Percentiles rank a stretch among this genome's conserved stretches.
phyloP scores from a whole-genome alignment of 805 yeast genomes.

The Saccharomycopsis sp. region DNA sequence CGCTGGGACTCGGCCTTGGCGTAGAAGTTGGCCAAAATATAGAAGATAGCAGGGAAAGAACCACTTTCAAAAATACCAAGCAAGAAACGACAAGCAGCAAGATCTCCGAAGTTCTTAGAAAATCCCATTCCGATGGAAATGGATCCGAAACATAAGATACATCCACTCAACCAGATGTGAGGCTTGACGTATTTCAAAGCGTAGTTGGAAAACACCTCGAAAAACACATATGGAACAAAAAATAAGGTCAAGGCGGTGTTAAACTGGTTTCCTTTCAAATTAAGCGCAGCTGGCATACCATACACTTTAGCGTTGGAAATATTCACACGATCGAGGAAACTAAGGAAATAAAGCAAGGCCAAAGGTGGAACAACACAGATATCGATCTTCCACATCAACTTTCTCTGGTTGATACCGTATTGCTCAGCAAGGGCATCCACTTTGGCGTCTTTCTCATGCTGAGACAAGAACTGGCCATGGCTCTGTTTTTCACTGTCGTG shows the following conservation, averaged over 20 bases:
- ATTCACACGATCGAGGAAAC: constrained; percentile 77
- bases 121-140: constrained; percentile 63
- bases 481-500: constrained; percentile 4
- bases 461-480: not conserved
- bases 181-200: constrained; percentile 53
- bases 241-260: constrained; percentile 62
- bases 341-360: constrained; percentile 63
- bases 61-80: constrained; percentile 67
- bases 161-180: constrained; percentile 53
- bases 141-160: constrained; percentile 59
- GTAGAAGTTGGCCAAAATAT: constrained; percentile 61
- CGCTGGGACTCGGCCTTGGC: constrained; percentile 59
- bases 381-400: constrained; percentile 59
- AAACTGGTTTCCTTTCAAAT: constrained; percentile 51
- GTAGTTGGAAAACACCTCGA: constrained; percentile 61
- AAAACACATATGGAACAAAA: constrained; percentile 62
- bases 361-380: constrained; percentile 58
- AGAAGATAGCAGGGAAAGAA: constrained; percentile 70
- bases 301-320: constrained; percentile 75
- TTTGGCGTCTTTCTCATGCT: constrained; percentile 2
- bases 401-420: constrained; percentile 43
- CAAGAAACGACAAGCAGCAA: constrained; percentile 56
- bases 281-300: constrained; percentile 52
- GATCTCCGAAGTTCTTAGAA: constrained; percentile 49
- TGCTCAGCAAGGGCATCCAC: constrained; percentile 27